Percentiles rank a stretch among this genome's conserved stretches.
phyloP scores from a whole-genome alignment of 371 early-diverging fungal species.

The Choanephora cucurbitarum region DNA sequence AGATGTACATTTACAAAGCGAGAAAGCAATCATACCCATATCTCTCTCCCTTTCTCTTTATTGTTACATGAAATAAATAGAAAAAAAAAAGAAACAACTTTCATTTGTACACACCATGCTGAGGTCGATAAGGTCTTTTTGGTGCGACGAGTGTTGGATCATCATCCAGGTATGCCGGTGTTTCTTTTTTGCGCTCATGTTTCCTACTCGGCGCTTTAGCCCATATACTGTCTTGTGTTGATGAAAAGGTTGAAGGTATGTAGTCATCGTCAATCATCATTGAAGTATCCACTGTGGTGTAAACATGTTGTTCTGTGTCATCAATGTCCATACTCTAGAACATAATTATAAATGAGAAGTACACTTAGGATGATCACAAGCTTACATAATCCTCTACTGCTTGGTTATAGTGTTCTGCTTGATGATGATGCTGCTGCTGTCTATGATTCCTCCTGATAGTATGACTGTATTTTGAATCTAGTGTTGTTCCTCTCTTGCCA shows the following conservation, averaged over 20 bases:
- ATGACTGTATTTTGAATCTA: neutral
- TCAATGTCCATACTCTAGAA: slow-evolving; percentile 24
- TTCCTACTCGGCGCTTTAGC: slow-evolving; percentile 9
- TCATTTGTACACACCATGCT: neutral
- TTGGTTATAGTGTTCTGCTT: neutral
- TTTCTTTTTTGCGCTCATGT: neutral
- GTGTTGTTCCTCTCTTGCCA: neutral
- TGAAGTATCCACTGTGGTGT: neutral
- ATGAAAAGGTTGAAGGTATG: neutral
- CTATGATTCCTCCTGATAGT: neutral
- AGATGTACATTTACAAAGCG: neutral
- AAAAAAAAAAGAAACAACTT: no score
- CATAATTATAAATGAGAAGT: neutral
- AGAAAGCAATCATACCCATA: neutral
- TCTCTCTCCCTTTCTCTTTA: neutral
- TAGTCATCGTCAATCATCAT: slow-evolving; percentile 21
- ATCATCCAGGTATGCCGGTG: slow-evolving; percentile 6
- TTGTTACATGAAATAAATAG: slow-evolving; percentile 8
- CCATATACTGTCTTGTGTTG: slow-evolving; percentile 14
- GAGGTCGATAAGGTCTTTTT: slow-evolving; percentile 13
- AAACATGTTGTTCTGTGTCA: neutral
- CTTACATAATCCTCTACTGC: slow-evolving; percentile 9
- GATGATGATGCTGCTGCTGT: neutral
- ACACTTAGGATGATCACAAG: neutral
- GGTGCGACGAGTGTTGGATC: slow-evolving; percentile 18